Evolutionary conservation across 2,329 filamentous ascomycete genomes (phyloP), one percentile per base, ranked within the genome.

Genomic region (Dryadomyces quercus-mongolicae): DNA sequence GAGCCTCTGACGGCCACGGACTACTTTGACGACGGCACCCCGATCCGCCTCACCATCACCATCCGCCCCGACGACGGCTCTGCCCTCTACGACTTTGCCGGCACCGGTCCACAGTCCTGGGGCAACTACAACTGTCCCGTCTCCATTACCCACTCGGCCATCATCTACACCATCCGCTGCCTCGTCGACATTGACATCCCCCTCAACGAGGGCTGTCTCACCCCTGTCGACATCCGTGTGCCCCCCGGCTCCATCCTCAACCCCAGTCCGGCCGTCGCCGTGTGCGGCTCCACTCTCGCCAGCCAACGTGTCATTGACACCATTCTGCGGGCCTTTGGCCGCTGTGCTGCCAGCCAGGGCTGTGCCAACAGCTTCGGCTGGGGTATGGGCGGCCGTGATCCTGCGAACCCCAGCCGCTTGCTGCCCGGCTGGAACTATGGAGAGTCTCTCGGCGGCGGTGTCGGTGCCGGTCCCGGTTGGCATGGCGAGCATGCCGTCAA

Each of bases 11-110:
- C 55, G 12, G 66, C 66, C 2, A 58, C 59, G 5, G 70, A 74
- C 57, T 67, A 62, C 58, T 66, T 72, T 60, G 71, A 73, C 57
- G 53, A 70, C 53, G 68, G 69, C 5, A 70, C 66, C 0, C 57
- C 59, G 3, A 62, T 70, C 56, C 56, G 56, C 34, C 57, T 71
- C 36, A 62, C 52, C 45, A 62, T 69, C 44, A 62, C 59, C 1
- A 65, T 68, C 44, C 57, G 66, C 45, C 54, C 60, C 1, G 49
- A 57, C 1, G 65, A 60, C 5, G 67, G 67, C 2, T 52, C 58
- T 21, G 68, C 68, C 0, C 20, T 62, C 3, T 70, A 65, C 54
- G 67, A 70, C 58, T 70, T 70, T 54, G 55, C 59, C 3, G 67
- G 66, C 15, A 66, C 67, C 0, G 65, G 66, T 0, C 59, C 64